Percentiles rank a stretch among this genome's conserved stretches.
phyloP scores from a whole-genome alignment of 305 asterid genomes.

The Fraxinus velutina region DNA sequence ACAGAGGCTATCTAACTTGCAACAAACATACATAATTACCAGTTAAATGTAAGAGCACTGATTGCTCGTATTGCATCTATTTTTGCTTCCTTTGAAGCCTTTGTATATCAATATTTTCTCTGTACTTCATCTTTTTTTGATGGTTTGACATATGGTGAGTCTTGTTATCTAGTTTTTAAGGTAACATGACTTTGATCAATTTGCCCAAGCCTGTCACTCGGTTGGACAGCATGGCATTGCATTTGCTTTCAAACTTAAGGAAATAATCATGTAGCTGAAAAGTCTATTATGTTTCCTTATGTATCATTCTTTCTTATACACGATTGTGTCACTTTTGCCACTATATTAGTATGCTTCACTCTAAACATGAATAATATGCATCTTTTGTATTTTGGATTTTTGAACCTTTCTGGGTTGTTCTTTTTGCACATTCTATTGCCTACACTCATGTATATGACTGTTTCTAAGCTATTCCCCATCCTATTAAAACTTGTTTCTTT shows the following conservation, averaged over 20 bases:
- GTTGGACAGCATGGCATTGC: not conserved
- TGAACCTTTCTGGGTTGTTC: not conserved
- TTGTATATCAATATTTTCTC: not conserved
- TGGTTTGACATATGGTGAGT: not conserved
- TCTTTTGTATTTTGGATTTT: not conserved
- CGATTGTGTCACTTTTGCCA: not conserved
- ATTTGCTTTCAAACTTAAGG: not conserved
- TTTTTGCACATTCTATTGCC: not conserved
- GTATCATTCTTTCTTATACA: not conserved
- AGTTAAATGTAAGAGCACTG: not conserved
- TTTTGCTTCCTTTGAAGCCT: not conserved
- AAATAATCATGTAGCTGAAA: not conserved
- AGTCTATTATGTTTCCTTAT: not conserved
- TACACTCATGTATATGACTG: not conserved
- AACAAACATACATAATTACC: not conserved
- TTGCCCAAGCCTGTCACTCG: not conserved
- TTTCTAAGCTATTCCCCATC: not conserved
- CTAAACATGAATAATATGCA: not conserved
- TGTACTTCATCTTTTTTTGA: not conserved
- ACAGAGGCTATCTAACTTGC: not conserved
- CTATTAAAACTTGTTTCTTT: not conserved
- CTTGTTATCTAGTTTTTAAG: not conserved
- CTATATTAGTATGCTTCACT: not conserved
- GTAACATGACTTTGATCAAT: not conserved
- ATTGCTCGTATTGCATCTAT: not conserved